Evolutionary conservation across 257 asterid species (phyloP), one percentile per base, ranked within the genome.

Genomic region (Thymus mandschuricus): DNA sequence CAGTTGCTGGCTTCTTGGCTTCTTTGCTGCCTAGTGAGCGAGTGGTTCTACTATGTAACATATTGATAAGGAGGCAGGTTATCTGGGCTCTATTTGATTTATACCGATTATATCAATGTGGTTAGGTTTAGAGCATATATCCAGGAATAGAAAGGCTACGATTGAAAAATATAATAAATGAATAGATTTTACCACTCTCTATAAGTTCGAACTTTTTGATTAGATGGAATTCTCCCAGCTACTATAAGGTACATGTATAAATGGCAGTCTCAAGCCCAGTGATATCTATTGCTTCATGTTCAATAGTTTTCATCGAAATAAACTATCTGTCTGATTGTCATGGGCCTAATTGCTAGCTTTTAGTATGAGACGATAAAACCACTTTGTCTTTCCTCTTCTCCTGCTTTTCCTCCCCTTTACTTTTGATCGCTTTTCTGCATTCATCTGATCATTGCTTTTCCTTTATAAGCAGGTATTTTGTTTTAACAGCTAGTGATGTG

Each of bases 21-120:
- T 84, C 96, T 73, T 84, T 95, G 77, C 79, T 92, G 73, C 96
- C 98, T 56, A 81, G 76, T 77, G 96, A 92, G 64, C 92, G 96
- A 48, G 98, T 89, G 64, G 83, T 92, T 69, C 89, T 87, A 58
- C 82, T 95, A 66, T 95, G 99, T 66, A 95, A 92, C 79, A 68
- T 87, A 75, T 85, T 95, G 83, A 88, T 95, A 75, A 85, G 92
- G 85, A 92, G 97, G 99, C 90, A 75, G 33, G 52, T 54, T 71
- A 77, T 76, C 69, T 64, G 35, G 44, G 38, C 29, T 35, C 21
- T 35, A 9, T 74, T 29, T 30, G 8, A n/a, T 62, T 51, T 44
- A 43, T 28, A 15, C 70, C 65, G 57, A 60, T 51, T 68, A 28
- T 76, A 59, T 74, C 6, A 45, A 64, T 51, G 34, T 59, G 50